Evolutionary conservation across 2,329 filamentous ascomycete species (phyloP).

Genomic region (Fusarium compactum): DNA sequence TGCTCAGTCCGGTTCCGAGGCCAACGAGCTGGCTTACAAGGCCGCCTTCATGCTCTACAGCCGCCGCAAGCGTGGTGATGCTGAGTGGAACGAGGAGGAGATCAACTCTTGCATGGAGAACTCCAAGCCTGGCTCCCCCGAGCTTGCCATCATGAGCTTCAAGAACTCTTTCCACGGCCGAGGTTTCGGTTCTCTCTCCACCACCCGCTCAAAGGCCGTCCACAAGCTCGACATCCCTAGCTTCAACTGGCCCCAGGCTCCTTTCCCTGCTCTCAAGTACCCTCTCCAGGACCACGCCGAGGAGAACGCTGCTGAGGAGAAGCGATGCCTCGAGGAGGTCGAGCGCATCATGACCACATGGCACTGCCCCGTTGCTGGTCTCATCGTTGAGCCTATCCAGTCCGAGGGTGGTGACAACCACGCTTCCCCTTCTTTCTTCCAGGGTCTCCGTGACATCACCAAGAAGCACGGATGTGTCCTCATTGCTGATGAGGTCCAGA

Average conservation of each 20-base stretch:
- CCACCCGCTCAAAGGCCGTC: constrained; percentile 84
- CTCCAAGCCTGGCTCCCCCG: constrained; percentile 76
- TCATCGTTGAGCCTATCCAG: constrained; percentile 84
- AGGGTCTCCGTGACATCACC: constrained; percentile 77
- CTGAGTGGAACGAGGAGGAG: constrained; percentile 79
- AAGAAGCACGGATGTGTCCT: constrained; percentile 76
- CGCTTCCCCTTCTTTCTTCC: constrained; percentile 83
- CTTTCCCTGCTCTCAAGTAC: constrained; percentile 82
- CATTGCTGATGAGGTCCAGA: constrained; percentile 89
- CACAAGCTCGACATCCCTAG: constrained; percentile 91
- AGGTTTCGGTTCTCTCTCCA: constrained; percentile 81
- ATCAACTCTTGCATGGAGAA: constrained; percentile 77
- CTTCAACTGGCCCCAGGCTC: constrained; percentile 88
- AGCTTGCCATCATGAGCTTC: constrained; percentile 84
- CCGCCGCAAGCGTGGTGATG: constrained; percentile 76
- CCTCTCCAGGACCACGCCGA: constrained; percentile 76
- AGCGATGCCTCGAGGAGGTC: constrained; percentile 78
- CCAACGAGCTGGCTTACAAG: constrained; percentile 88
- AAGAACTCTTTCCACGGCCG: constrained; percentile 83
- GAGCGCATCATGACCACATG: constrained; percentile 76
- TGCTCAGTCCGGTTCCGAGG: constrained; percentile 81
- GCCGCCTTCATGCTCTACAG: constrained; percentile 86
- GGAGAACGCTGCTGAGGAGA: constrained; percentile 79
- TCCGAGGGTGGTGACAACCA: constrained; percentile 89
- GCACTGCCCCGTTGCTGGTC: constrained; percentile 77